Evolutionary conservation across 2,329 filamentous ascomycete genomes (phyloP).

Genomic region (Myriosclerotinia duriaeana): DNA sequence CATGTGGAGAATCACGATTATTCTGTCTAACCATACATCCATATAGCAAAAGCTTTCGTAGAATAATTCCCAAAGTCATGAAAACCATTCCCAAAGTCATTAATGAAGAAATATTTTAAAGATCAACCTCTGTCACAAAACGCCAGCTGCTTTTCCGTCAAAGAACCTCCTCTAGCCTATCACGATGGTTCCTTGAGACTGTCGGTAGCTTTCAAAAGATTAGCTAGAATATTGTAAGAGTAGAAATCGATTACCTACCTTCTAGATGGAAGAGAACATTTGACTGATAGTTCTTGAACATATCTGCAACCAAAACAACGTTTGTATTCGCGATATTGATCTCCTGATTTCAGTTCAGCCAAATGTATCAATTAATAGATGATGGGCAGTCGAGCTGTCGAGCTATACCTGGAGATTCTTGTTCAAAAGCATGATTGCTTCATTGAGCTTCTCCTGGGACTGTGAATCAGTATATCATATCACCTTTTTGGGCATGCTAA

Average conservation of each 20-base stretch:
- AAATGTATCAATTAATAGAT: not conserved
- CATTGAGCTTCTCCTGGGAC: constrained; percentile 89
- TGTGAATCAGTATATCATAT: constrained; percentile 23
- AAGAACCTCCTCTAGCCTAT: constrained; percentile 14
- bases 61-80: not conserved
- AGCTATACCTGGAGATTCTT: constrained; percentile 76
- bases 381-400: constrained; percentile 20
- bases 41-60: not conserved
- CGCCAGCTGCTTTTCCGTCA: not conserved
- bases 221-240: constrained; percentile 28
- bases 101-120: not conserved
- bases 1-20: constrained; percentile 18
- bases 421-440: constrained; percentile 89
- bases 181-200: constrained; percentile 75
- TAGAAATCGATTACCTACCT: constrained; percentile 55
- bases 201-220: constrained; percentile 64
- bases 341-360: constrained; percentile 57
- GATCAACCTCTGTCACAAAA: not conserved
- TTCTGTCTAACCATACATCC: no score
- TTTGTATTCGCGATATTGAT: constrained; percentile 99
- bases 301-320: constrained; percentile 93
- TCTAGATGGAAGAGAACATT: constrained; percentile 97
- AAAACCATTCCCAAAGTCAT: not conserved
- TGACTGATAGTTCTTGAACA: constrained; percentile 99
- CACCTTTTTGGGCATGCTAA: not conserved